Conservation (phyloP, 2,329 filamentous ascomycete genomes). For the Neonectria hederae region DNA sequence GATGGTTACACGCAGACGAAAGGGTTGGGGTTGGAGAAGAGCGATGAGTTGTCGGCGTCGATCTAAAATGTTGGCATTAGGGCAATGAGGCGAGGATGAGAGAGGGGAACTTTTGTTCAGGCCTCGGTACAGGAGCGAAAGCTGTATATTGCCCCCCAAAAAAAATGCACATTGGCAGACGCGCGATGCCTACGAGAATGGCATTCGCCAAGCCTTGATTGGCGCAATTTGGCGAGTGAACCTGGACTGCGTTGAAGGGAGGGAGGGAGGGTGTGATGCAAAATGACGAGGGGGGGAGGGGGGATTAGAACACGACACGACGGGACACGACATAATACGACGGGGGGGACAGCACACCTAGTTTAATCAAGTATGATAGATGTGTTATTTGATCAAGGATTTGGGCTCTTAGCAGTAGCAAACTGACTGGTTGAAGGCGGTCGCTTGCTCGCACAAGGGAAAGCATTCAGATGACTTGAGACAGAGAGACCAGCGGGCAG, state of each 20-base stretch:
- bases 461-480: background rate
- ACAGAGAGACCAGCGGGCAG: background rate
- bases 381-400: background rate
- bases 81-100: background rate
- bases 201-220: background rate
- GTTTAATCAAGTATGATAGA: background rate
- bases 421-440: background rate
- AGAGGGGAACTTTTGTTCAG: slow-evolving; percentile 1
- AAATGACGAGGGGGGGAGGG: background rate
- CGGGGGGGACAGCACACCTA: background rate
- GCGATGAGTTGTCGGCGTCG: background rate
- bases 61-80: slow-evolving; percentile 1
- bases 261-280: background rate
- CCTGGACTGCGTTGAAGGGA: background rate
- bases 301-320: background rate
- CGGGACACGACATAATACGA: background rate
- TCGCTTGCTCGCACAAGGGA: background rate
- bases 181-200: background rate
- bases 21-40: background rate
- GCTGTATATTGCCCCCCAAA: background rate
- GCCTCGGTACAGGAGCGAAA: background rate
- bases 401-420: background rate
- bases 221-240: background rate
- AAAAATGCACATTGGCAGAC: background rate
- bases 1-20: background rate